Conservation (phyloP, 1,284 basidiomycete species). For the Apiotrichum domesticum region DNA sequence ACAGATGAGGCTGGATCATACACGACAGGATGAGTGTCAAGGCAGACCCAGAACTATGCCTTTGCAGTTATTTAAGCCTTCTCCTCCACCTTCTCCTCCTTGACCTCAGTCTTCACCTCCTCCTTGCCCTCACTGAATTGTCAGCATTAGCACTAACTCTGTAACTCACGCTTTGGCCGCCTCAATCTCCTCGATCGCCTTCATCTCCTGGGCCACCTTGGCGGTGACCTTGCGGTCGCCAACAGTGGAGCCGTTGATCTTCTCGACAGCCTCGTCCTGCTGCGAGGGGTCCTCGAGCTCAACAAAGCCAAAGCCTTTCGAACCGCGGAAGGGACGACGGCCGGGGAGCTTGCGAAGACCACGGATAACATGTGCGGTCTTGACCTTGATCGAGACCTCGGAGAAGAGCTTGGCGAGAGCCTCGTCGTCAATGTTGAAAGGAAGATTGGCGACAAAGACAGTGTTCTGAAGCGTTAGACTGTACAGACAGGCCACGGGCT, state of each 20-base stretch:
- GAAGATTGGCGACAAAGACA: constrained; percentile 91
- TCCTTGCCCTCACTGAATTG: neutral
- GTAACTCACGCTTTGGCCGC: neutral
- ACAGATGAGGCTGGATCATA: neutral
- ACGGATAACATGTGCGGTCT: constrained; percentile 72
- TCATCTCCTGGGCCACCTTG: constrained; percentile 63
- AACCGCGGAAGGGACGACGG: constrained; percentile 49
- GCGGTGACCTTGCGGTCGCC: constrained; percentile 73
- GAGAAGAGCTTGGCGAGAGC: constrained; percentile 70
- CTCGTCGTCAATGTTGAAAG: constrained; percentile 80
- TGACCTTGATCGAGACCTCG: constrained; percentile 69
- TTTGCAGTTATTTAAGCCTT: neutral
- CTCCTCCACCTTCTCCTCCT: neutral
- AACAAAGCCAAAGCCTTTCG: constrained; percentile 92
- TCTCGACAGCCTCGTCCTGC: constrained; percentile 74
- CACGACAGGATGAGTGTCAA: neutral
- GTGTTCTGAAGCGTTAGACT: constrained; percentile 55
- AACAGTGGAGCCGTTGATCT: constrained; percentile 73
- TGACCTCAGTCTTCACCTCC: neutral
- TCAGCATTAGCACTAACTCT: neutral
- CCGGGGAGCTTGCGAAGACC: constrained; percentile 58
- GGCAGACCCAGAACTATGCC: neutral
- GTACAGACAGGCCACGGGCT: constrained; percentile 42
- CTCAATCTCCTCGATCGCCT: constrained; percentile 31
- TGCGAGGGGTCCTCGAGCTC: constrained; percentile 76